Percentiles rank a stretch among this genome's conserved stretches.
Evolutionary conservation across 306 rosid genomes (phyloP).

Genomic region (Vicia villosa): DNA sequence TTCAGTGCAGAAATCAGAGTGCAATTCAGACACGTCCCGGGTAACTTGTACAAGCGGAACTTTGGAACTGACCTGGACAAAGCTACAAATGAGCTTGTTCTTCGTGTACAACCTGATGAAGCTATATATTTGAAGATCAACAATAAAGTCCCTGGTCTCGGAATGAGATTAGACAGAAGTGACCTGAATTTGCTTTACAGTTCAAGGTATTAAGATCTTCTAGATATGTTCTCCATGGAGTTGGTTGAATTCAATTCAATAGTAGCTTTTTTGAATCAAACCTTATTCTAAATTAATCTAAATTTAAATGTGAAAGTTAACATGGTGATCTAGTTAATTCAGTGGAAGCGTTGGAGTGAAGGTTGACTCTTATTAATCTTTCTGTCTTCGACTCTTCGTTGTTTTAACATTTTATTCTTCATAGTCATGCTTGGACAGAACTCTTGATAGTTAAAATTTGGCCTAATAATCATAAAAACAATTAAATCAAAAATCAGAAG

Average conservation of each 20-base stretch:
- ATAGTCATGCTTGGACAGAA: background rate
- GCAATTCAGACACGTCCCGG: slow-evolving; percentile 95
- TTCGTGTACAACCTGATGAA: slow-evolving; percentile 97
- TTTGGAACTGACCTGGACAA: slow-evolving; percentile 91
- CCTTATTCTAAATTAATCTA: background rate
- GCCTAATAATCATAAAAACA: background rate
- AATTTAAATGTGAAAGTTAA: background rate
- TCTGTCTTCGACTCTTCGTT: background rate
- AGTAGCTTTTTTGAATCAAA: slow-evolving; percentile 5
- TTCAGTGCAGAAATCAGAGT: slow-evolving; percentile 98
- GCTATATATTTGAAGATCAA: slow-evolving; percentile 96
- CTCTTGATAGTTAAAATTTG: slow-evolving; percentile 13
- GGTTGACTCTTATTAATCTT: background rate
- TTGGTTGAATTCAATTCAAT: slow-evolving; percentile 18
- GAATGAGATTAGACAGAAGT: slow-evolving; percentile 94
- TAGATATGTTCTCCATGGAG: slow-evolving; percentile 21
- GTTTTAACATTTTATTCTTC: background rate
- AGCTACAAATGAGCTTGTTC: slow-evolving; percentile 94
- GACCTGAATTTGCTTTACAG: slow-evolving; percentile 86
- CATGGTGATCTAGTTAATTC: background rate
- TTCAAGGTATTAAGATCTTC: slow-evolving; percentile 59
- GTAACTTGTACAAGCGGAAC: slow-evolving; percentile 85
- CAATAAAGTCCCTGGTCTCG: slow-evolving; percentile 96
- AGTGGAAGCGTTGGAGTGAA: background rate
- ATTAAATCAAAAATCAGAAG: background rate